Percentiles rank a stretch among this genome's conserved stretches.
Conservation (phyloP, 2,329 filamentous ascomycete genomes). For the Cadophora sp. region DNA sequence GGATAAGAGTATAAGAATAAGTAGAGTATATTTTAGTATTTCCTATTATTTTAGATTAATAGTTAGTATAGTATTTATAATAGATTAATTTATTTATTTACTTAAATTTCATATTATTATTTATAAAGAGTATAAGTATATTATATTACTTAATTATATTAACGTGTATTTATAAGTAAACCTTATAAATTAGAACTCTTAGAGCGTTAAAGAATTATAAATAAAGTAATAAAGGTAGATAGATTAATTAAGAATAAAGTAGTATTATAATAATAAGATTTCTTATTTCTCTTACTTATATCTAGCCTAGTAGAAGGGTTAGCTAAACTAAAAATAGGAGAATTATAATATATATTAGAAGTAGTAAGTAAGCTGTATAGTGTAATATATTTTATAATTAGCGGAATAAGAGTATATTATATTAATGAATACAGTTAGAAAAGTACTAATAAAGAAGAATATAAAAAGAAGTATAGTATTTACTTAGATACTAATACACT, state of each 20-base stretch:
- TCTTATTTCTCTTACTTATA: background rate
- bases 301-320: background rate
- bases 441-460: no score
- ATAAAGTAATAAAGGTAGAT: background rate
- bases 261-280: background rate
- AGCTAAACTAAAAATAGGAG: no score
- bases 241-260: background rate
- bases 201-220: background rate
- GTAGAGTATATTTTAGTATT: no score
- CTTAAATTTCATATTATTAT: background rate
- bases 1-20: background rate
- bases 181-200: background rate
- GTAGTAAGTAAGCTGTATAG: no score
- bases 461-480: no score
- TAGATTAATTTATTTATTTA: background rate
- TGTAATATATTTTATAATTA: no score
- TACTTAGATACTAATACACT: no score
- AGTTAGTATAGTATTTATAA: background rate
- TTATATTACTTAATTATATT: background rate
- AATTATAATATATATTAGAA: no score
- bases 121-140: background rate
- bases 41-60: background rate
- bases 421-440: no score
- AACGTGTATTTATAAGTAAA: background rate
- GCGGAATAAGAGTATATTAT: no score